These are phyloP conservation scores for Rhodamnia argentea DNA, from an alignment of 345 rosid species.

Conservation along the genomic window DNA sequence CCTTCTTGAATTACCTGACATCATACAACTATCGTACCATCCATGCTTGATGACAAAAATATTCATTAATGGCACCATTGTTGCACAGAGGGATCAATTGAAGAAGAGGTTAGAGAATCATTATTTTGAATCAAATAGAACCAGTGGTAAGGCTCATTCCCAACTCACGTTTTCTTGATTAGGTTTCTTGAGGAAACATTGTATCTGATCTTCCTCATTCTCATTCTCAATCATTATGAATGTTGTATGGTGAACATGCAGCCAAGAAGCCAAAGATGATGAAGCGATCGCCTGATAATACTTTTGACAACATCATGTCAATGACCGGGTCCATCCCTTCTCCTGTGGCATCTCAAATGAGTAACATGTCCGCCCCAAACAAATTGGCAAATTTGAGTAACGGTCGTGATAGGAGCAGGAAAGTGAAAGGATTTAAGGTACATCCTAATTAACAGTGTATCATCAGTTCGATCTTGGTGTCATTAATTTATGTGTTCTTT, in stretches of 20 bases:
- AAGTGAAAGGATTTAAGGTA: conserved; percentile 77
- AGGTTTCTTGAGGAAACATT: not conserved
- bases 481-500: not conserved
- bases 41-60: not conserved
- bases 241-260: conserved; percentile 59
- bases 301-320: conserved; percentile 48
- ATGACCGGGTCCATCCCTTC: conserved; percentile 64
- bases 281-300: conserved; percentile 53
- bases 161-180: not conserved
- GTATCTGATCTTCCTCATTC: not conserved
- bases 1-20: not conserved
- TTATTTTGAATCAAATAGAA: conserved; percentile 71
- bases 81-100: conserved; percentile 19
- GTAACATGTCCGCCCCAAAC: conserved; percentile 66
- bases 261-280: conserved; percentile 67
- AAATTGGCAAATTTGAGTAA: conserved; percentile 57
- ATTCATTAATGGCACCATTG: conserved; percentile 5
- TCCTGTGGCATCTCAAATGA: conserved; percentile 72
- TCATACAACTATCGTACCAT: not conserved
- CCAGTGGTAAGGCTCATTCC: conserved; percentile 32
- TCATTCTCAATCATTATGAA: conserved; percentile 1
- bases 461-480: not conserved
- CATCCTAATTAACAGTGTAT: not conserved
- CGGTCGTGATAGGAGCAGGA: conserved; percentile 67
- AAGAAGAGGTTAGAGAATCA: conserved; percentile 58